phyloP scores from a whole-genome alignment of 1,284 basidiomycete species.

The Phellinidium pouzarii region DNA sequence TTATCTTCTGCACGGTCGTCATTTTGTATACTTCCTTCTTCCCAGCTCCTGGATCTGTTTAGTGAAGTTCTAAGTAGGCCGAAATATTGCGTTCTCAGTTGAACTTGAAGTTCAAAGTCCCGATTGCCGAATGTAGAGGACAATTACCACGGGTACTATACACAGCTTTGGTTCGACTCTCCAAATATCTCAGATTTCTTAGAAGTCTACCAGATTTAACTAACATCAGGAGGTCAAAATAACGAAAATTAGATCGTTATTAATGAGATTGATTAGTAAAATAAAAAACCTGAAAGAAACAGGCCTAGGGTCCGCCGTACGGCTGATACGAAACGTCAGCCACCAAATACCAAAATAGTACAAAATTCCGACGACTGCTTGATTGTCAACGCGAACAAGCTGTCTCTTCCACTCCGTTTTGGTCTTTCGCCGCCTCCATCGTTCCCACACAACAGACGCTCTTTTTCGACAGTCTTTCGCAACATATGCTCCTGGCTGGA shows the following conservation, averaged over 20 bases:
- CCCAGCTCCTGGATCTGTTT: not conserved
- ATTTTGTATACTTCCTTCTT: conserved; percentile 31
- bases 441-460: conserved; percentile 20
- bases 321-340: not conserved
- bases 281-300: too few relatives aligned
- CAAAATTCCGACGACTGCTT: conserved; percentile 3
- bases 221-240: too few relatives aligned
- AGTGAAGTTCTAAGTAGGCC: not conserved
- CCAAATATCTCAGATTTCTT: not conserved
- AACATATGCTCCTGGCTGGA: conserved; percentile 61
- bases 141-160: not conserved
- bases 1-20: conserved; percentile 88
- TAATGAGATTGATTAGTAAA: too few relatives aligned
- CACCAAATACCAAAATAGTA: conserved; percentile 10
- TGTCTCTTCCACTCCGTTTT: conserved; percentile 22
- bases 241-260: too few relatives aligned
- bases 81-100: not conserved
- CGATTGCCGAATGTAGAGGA: not conserved
- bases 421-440: conserved; percentile 25
- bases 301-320: too few relatives aligned
- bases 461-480: conserved; percentile 26
- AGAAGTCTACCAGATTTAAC: too few relatives aligned
- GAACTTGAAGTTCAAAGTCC: too few relatives aligned
- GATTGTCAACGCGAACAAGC: conserved; percentile 17
- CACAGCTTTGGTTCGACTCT: not conserved